Evolutionary conservation across 202 grass and related monocot species (phyloP), one percentile per base, ranked within the genome.

Genomic region (Schoenoplectus tabernaemontani): DNA sequence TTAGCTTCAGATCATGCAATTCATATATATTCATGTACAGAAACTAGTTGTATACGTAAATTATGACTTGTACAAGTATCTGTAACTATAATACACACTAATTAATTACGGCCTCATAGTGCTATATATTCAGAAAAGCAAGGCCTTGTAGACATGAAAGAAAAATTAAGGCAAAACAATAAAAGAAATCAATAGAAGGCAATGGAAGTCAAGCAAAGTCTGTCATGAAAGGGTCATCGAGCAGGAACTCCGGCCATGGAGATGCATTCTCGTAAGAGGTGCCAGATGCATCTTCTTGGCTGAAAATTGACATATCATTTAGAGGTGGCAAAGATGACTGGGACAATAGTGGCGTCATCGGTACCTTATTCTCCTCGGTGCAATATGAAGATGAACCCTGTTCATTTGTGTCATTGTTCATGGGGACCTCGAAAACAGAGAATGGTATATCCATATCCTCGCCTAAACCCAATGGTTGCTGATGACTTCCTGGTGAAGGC

Each of bases 181-280:
- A 48, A 51, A 64, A 33, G 7, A 30, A 24, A 8, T 19, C 19
- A 22, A 78, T 70, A 36, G 9, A 59, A 39, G 3, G 24, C 51
- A 78, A 78, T 41, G 1, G 3, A 57, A 37, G 83, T 88, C 60
- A 88, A 73, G 80, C 72, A 85, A 90, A 88, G 76, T 90, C 86
- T 64, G 86, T 83, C 83, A 88, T 76, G 84, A 90, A 93, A 4
- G 86, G 75, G 59, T 90, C 86, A 44, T 93, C 84, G 23, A 75
- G 68, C 71, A 93, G 87, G 70, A 93, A 86, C 68, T 93, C 88
- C 23, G 91, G 88, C 91, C 91, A 93, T 20, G 74, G 22, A 42
- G 78, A n/a, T 9, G 78, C 82, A 54, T 80, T 92, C 76, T 64
- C 84, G 1, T 81, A 79, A 36, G 78, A 87, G 78, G 78, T 81